Evolutionary conservation across 306 rosid genomes (phyloP).

Genomic region (Ammopiptanthus mongolicus): DNA sequence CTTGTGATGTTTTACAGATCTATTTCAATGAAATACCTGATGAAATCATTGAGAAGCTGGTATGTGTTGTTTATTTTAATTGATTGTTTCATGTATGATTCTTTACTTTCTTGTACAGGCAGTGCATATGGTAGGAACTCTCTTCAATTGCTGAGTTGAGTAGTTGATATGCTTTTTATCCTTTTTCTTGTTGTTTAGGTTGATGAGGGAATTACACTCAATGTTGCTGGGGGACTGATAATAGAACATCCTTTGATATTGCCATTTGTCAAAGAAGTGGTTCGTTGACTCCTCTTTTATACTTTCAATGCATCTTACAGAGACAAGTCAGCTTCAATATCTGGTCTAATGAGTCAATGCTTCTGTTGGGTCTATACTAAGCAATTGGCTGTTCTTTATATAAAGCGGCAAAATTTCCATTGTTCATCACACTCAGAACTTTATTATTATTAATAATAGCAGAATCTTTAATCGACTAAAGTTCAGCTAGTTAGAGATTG

Average conservation of each 20-base stretch:
- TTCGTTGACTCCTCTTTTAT: constrained; percentile 44
- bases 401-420: constrained; percentile 1
- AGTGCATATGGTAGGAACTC: not conserved
- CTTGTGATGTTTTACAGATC: constrained; percentile 54
- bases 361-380: not conserved
- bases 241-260: constrained; percentile 84
- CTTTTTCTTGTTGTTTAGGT: constrained; percentile 35
- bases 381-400: constrained; percentile 1
- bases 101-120: not conserved
- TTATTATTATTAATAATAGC: not conserved
- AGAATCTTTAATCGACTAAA: not conserved
- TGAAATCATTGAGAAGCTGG: constrained; percentile 80
- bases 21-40: constrained; percentile 86
- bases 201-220: constrained; percentile 80
- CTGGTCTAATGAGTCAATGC: not conserved
- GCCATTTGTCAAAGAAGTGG: constrained; percentile 87
- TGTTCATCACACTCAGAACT: not conserved
- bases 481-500: constrained; percentile 19
- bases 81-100: constrained; percentile 3
- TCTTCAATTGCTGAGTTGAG: not conserved
- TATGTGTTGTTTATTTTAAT: constrained; percentile 30
- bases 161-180: not conserved
- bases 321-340: not conserved
- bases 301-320: constrained; percentile 4
- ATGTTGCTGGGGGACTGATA: constrained; percentile 90